phyloP scores from a whole-genome alignment of 2,329 filamentous ascomycete species.

The Alternaria sp. region DNA sequence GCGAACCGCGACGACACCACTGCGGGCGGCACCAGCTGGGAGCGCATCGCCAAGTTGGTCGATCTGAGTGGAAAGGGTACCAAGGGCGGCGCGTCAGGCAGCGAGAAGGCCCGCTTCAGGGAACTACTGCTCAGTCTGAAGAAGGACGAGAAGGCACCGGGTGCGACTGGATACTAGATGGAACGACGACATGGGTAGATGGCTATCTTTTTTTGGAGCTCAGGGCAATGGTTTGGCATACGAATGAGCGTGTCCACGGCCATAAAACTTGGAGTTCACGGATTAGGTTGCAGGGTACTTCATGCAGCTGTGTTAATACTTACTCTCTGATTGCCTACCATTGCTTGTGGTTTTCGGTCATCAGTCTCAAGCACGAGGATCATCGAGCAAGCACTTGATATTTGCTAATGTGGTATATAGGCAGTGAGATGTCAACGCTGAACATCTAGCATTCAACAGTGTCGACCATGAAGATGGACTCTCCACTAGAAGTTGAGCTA shows the following conservation, averaged over 20 bases:
- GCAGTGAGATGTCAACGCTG: not conserved
- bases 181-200: constrained; percentile 6
- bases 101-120: constrained; percentile 94
- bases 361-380: not conserved
- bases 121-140: constrained; percentile 85
- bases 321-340: constrained; percentile 1
- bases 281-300: constrained; percentile 27
- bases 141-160: constrained; percentile 89
- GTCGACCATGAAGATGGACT: not conserved
- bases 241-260: constrained; percentile 11
- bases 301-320: constrained; percentile 33
- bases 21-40: constrained; percentile 96
- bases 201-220: constrained; percentile 15
- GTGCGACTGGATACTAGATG: constrained; percentile 56
- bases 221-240: constrained; percentile 20
- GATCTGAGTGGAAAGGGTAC: constrained; percentile 93
- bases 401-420: not conserved
- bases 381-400: not conserved
- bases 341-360: not conserved
- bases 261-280: constrained; percentile 28
- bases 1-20: constrained; percentile 89
- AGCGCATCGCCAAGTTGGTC: constrained; percentile 96
- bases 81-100: constrained; percentile 84
- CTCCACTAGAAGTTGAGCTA: not conserved
- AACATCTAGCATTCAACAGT: not conserved